Evolutionary conservation across 164 flowering plant genomes (phyloP), one percentile per base, ranked within the genome.

Genomic region (Magnolia changhungtana): DNA sequence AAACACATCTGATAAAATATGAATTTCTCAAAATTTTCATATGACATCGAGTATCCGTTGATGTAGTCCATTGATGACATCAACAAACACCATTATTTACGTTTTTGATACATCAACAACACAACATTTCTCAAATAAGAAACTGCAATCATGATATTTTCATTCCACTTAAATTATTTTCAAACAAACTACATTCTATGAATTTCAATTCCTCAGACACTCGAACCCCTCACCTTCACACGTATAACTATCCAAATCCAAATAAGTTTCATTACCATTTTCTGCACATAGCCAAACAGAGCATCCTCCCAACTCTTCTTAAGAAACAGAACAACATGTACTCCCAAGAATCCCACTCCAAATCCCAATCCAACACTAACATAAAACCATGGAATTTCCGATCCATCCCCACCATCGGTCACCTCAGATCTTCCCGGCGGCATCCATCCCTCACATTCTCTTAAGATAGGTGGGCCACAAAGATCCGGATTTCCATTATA

Each of bases 361-460:
- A 69, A 69, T 11, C 72, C 72, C 72, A 69, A 29, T 29, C 45
- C 50, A 14, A 45, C 72, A 31, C 72, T 69, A 11, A 69, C 72
- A 69, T 69, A 16, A 69, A 10, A 29, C 72, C 51, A 29, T 64
- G 67, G 23, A 69, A 69, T 29, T 31, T 14, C 72, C 0, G 49
- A 11, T 14, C 24, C 72, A 69, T 69, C 72, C 23, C 51, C 72
- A 37, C 13, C 50, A 11, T 1, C 50, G 10, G n/a, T 24, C 8
- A n/a, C 8, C 2, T 29, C 27, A 16, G 45, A 9, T 23, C 19
- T 31, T 10, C 8, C 19, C 16, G 2, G 45, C 50, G 24, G n/a
- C 29, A 10, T 5, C 3, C 7, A 0, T 24, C 7, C 72, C 9
- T 45, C 5, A n/a, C 72, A 69, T 21, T 69, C 24, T 24, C 24